phyloP scores from a whole-genome alignment of 225 moss, liverwort and hornwort genomes.

The Pleurozium schreberi region DNA sequence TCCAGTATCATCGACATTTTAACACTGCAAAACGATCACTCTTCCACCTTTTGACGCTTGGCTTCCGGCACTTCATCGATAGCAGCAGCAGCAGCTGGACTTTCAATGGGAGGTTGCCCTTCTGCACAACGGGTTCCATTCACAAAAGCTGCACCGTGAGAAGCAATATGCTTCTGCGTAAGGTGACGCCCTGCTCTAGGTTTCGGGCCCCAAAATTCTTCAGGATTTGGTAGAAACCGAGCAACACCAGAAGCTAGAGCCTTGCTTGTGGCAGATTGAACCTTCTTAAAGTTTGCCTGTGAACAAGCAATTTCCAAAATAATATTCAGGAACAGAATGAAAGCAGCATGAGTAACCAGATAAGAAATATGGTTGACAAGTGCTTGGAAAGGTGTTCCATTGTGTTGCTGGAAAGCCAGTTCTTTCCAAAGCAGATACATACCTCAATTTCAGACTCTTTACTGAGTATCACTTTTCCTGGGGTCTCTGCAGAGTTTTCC shows the following conservation, averaged over 20 bases:
- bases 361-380: not conserved
- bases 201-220: conserved; percentile 98
- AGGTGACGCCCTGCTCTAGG: conserved; percentile 95
- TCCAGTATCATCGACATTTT: not conserved
- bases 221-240: conserved; percentile 91
- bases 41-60: conserved; percentile 43
- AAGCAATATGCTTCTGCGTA: conserved; percentile 61
- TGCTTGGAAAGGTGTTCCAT: not conserved
- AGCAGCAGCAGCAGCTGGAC: not conserved
- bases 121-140: conserved; percentile 43
- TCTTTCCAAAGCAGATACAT: not conserved
- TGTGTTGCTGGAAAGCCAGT: not conserved
- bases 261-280: conserved; percentile 85
- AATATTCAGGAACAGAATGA: not conserved
- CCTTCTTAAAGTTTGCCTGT: conserved; percentile 77
- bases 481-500: conserved; percentile 55
- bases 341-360: not conserved
- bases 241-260: conserved; percentile 84
- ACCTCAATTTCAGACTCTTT: conserved; percentile 73
- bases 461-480: conserved; percentile 77
- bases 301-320: not conserved
- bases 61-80: conserved; percentile 10
- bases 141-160: conserved; percentile 50
- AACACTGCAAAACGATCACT: conserved; percentile 1
- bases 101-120: conserved; percentile 27